Conservation (phyloP, 2,329 filamentous ascomycete species). For the Sporothrix brasiliensis region DNA sequence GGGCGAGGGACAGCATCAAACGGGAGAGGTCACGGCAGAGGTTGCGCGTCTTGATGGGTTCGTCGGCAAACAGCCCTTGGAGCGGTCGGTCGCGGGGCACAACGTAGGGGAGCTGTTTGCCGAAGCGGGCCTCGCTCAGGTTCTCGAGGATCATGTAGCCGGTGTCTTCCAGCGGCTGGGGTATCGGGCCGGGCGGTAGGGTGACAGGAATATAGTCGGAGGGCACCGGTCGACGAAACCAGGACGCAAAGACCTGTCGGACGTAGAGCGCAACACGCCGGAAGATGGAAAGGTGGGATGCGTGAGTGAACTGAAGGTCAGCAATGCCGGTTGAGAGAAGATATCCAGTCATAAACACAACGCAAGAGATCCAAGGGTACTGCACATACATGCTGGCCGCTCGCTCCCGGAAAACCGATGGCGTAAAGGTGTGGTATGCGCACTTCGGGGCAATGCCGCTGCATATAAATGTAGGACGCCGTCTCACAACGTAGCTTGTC, state of each 20-base stretch:
- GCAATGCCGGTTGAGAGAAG: too few relatives aligned
- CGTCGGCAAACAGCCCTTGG: neutral
- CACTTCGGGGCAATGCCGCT: slow-evolving; percentile 45
- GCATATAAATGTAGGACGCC: slow-evolving; percentile 47
- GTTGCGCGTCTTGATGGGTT: slow-evolving; percentile 25
- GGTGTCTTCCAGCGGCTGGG: too few relatives aligned
- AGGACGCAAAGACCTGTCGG: too few relatives aligned
- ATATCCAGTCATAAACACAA: too few relatives aligned
- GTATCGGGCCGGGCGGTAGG: neutral
- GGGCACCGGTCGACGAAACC: too few relatives aligned
- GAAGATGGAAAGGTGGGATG: too few relatives aligned
- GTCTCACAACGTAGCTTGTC: slow-evolving; percentile 46
- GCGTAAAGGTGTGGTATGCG: slow-evolving; percentile 40
- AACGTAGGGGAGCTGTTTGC: slow-evolving; percentile 6
- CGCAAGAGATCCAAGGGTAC: too few relatives aligned
- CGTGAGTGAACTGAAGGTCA: too few relatives aligned
- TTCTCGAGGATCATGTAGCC: too few relatives aligned
- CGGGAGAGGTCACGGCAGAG: slow-evolving; percentile 27
- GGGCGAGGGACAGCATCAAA: slow-evolving; percentile 41
- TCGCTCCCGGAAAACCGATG: slow-evolving; percentile 31
- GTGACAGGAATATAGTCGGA: neutral
- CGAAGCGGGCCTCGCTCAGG: neutral
- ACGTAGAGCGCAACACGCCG: too few relatives aligned
- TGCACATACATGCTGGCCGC: too few relatives aligned
- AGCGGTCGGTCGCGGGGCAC: too few relatives aligned